Base-by-base conservation (phyloP, 176 grass and related monocot genomes). In the Zoysia pacifica region DNA sequence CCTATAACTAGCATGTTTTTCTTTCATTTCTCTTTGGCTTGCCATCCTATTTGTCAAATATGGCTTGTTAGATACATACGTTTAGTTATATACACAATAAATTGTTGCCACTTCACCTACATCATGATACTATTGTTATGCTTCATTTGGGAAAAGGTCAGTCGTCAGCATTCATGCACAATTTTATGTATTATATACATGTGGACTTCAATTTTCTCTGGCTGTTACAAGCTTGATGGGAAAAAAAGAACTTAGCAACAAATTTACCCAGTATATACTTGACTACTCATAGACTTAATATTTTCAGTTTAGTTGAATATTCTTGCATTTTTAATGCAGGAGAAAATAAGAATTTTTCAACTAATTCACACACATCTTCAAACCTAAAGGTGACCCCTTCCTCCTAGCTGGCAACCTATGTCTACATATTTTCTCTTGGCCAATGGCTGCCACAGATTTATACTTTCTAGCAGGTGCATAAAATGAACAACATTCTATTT, bases 281-380 rank as follows among this genome's bases (percentile, higher is more conserved):
- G 28, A 28, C 28, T 28, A 28, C 28, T 28, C 35, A 50, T 66
- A 74, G 73, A 56, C 9, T 28, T 82, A 52, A 52, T 12, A 78
- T 38, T 81, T 77, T 77, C 14, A 67, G 42, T 61, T 78, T 65
- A 9, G 65, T 73, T 87, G 77, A 84, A 84, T 79, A 85, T 71
- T 63, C 15, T 64, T 83, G 64, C 36, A 49, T 71, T 82, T 39
- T 85, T 65, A 65, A 73, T 83, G 80, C 80, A 90, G 88, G 88
- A 76, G 76, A 83, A 48, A 78, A 28, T 76, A 86, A 73, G 60
- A 88, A 69, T 19, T 53, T 72, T 62, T 74, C 69, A 79, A 74
- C 35, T 53, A 83, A 88, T 49, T 53, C 75, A 74, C 7, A 0
- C 15, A 70, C 13, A 16, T 49, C 62, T 19, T 74, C 86, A 88